These are phyloP conservation scores for Microdochium bolleyi DNA, from an alignment of 2,329 filamentous ascomycete genomes.

Conservation along the genomic window DNA sequence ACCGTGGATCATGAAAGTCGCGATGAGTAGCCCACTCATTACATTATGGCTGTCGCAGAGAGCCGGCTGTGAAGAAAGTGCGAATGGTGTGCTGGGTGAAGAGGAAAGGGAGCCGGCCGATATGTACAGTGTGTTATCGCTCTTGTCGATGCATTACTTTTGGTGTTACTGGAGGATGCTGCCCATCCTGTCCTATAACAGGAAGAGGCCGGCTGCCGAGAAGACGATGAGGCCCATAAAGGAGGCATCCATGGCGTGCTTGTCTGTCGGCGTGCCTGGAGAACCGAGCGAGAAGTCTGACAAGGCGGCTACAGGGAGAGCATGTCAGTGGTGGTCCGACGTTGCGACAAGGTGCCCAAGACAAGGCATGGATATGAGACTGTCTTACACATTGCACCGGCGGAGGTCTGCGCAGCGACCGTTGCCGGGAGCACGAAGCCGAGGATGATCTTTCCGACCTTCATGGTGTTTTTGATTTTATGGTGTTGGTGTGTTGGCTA, in stretches of 20 bases:
- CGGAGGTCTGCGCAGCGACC: background rate
- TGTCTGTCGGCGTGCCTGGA: conserved; percentile 10
- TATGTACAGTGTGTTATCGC: background rate
- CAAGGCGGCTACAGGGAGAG: background rate
- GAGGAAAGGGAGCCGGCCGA: background rate
- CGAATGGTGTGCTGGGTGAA: background rate
- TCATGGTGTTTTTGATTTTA: background rate
- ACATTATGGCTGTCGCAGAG: background rate
- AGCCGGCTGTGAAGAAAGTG: background rate
- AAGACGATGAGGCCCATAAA: conserved; percentile 22
- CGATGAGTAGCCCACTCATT: background rate
- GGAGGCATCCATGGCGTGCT: conserved; percentile 18
- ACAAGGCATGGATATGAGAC: background rate
- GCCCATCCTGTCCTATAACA: conserved; percentile 11
- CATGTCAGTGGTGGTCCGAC: background rate
- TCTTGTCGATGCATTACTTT: background rate
- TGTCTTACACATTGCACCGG: background rate
- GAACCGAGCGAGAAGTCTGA: background rate
- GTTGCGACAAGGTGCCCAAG: background rate
- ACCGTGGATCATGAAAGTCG: background rate
- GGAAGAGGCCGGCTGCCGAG: conserved; percentile 17
- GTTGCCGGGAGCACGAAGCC: background rate
- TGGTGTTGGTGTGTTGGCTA: background rate
- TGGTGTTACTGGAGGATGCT: background rate
- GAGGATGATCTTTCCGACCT: background rate